Evolutionary conservation across 2,329 filamentous ascomycete species (phyloP).

Genomic region (Curvularia spicifera): DNA sequence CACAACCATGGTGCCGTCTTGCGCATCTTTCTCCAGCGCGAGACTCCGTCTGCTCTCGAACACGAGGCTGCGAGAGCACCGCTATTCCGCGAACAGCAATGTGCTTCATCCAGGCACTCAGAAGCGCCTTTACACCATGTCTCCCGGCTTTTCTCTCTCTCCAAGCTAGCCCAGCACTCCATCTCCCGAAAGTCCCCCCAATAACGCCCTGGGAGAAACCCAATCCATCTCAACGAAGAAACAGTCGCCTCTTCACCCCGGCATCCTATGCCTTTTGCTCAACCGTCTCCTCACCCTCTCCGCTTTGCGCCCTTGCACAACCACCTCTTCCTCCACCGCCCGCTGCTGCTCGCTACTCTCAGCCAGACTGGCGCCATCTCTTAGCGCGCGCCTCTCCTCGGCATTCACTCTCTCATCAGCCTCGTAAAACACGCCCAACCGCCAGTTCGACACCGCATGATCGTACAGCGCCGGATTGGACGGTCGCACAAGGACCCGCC

Average conservation of each 20-base stretch:
- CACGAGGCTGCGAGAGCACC: background rate
- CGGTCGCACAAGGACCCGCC: conserved; percentile 29
- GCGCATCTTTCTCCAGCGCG: background rate
- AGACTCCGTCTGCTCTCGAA: background rate
- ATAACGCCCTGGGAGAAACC: background rate
- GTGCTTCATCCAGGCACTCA: background rate
- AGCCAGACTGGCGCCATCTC: conserved; percentile 30
- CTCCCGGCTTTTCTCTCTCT: background rate
- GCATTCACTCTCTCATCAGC: conserved; percentile 11
- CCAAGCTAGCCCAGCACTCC: background rate
- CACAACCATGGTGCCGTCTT: background rate
- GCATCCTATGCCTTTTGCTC: conserved; percentile 31
- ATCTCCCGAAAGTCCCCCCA: background rate
- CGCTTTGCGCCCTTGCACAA: conserved; percentile 15
- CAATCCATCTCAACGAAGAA: too few species aligned
- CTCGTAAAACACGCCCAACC: conserved; percentile 14
- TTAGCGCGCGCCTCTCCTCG: conserved; percentile 16
- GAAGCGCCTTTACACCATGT: background rate
- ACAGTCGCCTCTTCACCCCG: conserved; percentile 10
- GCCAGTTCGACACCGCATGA: conserved; percentile 12
- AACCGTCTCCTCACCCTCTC: conserved; percentile 20
- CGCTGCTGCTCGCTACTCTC: conserved; percentile 19
- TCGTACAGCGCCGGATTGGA: conserved; percentile 18
- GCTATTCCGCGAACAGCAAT: background rate
- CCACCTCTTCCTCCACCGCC: background rate